Conservation (phyloP, 768 basidiomycete genomes). For the Phylloporus arenicola region DNA sequence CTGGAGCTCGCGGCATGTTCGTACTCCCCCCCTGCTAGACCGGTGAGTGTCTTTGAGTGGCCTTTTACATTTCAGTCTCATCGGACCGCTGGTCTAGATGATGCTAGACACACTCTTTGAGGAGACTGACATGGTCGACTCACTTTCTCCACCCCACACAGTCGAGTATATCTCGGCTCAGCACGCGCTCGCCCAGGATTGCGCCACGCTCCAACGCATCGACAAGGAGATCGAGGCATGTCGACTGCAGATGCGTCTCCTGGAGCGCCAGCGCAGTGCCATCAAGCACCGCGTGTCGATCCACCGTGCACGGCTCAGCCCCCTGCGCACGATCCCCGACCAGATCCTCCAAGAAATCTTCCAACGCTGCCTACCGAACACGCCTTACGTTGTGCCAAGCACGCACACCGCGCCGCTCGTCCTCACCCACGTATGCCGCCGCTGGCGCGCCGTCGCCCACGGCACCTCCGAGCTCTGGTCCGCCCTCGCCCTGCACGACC, state of each 20-base stretch:
- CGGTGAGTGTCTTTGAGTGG: constrained; percentile 4
- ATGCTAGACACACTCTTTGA: constrained; percentile 6
- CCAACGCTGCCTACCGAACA: constrained; percentile 21
- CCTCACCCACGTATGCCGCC: constrained; percentile 30
- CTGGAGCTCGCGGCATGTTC: background rate
- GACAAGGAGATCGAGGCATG: constrained; percentile 17
- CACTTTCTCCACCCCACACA: constrained; percentile 16
- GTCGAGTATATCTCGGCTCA: constrained; percentile 18
- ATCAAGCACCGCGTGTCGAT: constrained; percentile 14
- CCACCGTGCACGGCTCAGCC: constrained; percentile 27
- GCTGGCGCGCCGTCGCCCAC: constrained; percentile 27
- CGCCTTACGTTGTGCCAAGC: constrained; percentile 19
- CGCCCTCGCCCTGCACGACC: constrained; percentile 23
- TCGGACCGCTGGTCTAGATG: constrained; percentile 1
- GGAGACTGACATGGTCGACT: constrained; percentile 17
- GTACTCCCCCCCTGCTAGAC: background rate
- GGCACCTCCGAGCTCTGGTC: constrained; percentile 31
- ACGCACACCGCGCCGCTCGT: constrained; percentile 25
- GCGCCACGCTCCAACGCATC: constrained; percentile 11
- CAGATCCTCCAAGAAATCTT: constrained; percentile 32
- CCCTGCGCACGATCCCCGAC: constrained; percentile 25
- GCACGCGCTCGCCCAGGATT: constrained; percentile 16
- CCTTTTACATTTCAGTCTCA: background rate
- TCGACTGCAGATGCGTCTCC: constrained; percentile 3
- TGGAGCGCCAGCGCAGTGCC: constrained; percentile 17